Conservation (phyloP, 345 rosid species). For the Eutrema heterophyllum region DNA sequence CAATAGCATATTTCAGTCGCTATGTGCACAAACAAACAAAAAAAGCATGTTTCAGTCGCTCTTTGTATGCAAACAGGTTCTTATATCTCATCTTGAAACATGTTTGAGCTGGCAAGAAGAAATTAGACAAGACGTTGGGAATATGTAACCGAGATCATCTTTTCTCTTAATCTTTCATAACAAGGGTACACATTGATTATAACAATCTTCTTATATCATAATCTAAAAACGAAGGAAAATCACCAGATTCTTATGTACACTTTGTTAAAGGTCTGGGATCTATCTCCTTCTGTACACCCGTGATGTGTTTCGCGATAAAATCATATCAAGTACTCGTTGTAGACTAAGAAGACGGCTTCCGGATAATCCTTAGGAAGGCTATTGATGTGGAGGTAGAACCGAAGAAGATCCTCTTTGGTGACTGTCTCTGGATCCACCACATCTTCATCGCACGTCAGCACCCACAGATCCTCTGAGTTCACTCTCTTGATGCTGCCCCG, state of each 20-base stretch:
- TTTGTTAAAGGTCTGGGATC: slow-evolving; percentile 28
- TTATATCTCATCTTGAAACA: not conserved
- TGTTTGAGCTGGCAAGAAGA: not conserved
- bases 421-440: slow-evolving; percentile 74
- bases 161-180: not conserved
- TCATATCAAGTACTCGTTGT: slow-evolving; percentile 83
- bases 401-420: slow-evolving; percentile 58
- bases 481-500: slow-evolving; percentile 94
- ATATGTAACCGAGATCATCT: not conserved
- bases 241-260: slow-evolving; percentile 35
- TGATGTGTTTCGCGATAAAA: not conserved
- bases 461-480: slow-evolving; percentile 95
- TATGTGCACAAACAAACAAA: too few species aligned
- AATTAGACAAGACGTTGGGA: not conserved
- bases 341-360: slow-evolving; percentile 70
- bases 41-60: not conserved
- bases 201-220: slow-evolving; percentile 11
- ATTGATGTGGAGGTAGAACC: slow-evolving; percentile 74
- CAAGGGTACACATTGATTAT: slow-evolving; percentile 7
- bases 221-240: slow-evolving; percentile 16
- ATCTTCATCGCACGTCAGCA: slow-evolving; percentile 75
- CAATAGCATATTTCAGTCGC: not conserved
- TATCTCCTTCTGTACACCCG: slow-evolving; percentile 50
- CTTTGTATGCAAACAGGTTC: not conserved
- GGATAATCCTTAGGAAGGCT: slow-evolving; percentile 83